Evolutionary conservation across 1,284 basidiomycete species (phyloP), one percentile per base, ranked within the genome.

Genomic region (Cutaneotrichosporon mucoides): DNA sequence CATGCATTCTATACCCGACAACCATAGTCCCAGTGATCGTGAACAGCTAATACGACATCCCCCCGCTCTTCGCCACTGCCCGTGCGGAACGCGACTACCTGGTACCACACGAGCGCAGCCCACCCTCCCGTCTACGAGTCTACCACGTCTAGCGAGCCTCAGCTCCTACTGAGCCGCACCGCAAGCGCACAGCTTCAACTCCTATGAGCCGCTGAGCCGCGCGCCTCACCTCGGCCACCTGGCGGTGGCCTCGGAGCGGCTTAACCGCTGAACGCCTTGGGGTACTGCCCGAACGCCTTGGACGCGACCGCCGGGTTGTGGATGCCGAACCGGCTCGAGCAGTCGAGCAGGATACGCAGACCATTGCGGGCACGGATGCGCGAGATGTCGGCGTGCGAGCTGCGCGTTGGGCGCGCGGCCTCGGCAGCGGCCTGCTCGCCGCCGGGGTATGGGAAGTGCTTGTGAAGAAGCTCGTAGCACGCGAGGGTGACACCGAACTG

Each of bases 401-500:
- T 64, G 11, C 70, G 62, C 59, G 89, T 82, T 45, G 83, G 82
- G 86, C 82, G 70, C 84, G 82, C 56, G 79, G 80, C 59, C 82
- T 83, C 66, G 46, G 66, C 24, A 24, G 24, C 57, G 24, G 60
- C 48, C 24, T 65, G 82, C 16, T 85, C 83, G 15, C 64, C 84
- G 84, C 83, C 90, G 51, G 91, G 90, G 79, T 88, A 92, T 36
- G 90, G 91, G 73, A 88, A 77, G 57, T 79, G 62, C 71, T 85
- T 85, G 81, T 87, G 86, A 68, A 89, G 84, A 63, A 90, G 85
- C 74, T 92, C 90, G 79, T 92, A 92, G 41, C 86, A 88, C 63
- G 96, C 87, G 35, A 99, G 82, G 24, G 95, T 99, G 68, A 94
- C 96, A 55, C 91, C 91, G 73, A 94, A 95, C 74, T 92, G 88